phyloP scores from a whole-genome alignment of 2,329 filamentous ascomycete species.

The Berkeleyomyces basicola region DNA sequence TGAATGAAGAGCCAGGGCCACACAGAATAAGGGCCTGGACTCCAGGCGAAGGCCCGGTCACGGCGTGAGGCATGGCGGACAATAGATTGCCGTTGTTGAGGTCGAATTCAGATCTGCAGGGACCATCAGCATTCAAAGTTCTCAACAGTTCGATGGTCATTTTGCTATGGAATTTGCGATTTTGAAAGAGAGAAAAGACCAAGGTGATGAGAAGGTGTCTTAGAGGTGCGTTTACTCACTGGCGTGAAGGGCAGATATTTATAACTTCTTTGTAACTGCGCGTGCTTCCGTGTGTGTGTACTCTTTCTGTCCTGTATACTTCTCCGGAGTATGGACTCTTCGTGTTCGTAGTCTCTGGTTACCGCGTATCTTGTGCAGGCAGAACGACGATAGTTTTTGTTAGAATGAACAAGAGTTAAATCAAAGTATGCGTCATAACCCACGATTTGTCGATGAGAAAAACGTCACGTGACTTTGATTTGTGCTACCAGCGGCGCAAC shows the following conservation, averaged over 20 bases:
- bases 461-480: not conserved
- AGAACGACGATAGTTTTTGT: not conserved
- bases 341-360: not conserved
- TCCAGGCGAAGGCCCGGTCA: slow-evolving; percentile 54
- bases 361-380: not conserved
- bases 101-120: not conserved
- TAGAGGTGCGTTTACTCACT: not conserved
- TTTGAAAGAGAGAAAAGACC: too few species aligned
- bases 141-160: not conserved
- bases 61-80: slow-evolving; percentile 54
- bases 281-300: not conserved
- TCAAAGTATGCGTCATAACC: slow-evolving; percentile 6
- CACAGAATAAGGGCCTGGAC: slow-evolving; percentile 73
- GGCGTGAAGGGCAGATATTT: not conserved
- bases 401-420: not conserved
- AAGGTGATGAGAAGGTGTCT: not conserved
- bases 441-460: not conserved
- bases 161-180: not conserved
- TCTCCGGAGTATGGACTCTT: not conserved
- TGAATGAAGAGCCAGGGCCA: slow-evolving; percentile 65
- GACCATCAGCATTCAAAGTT: not conserved
- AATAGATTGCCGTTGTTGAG: not conserved
- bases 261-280: not conserved
- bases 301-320: not conserved
- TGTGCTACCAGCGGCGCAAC: not conserved